Percentiles rank a stretch among this genome's conserved stretches.
Conservation (phyloP, 495 filamentous ascomycete genomes). For the Parmelia sp. region DNA sequence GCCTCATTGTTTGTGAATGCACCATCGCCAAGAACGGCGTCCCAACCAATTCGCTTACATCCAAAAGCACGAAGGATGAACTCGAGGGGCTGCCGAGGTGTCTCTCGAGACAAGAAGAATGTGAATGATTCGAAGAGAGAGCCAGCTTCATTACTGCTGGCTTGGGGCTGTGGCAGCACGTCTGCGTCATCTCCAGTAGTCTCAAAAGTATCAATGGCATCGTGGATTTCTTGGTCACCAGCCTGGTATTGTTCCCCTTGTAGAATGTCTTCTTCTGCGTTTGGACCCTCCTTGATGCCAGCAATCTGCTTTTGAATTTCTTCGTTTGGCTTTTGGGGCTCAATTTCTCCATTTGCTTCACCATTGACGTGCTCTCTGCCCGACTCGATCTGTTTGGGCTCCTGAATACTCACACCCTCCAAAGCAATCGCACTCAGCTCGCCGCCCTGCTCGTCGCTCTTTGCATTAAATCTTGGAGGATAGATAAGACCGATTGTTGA, state of each 20-base stretch:
- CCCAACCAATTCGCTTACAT: conserved; percentile 95
- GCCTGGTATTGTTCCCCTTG: conserved; percentile 41
- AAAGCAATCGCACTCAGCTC: conserved; percentile 89
- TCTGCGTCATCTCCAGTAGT: conserved; percentile 73
- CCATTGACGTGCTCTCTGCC: conserved; percentile 29
- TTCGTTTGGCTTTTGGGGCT: conserved; percentile 32
- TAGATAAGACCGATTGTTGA: conserved; percentile 86
- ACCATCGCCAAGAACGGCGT: conserved; percentile 78
- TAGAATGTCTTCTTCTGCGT: conserved; percentile 35
- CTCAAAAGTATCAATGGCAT: conserved; percentile 84
- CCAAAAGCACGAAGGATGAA: conserved; percentile 93
- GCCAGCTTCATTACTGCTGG: conserved; percentile 46
- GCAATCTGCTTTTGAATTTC: conserved; percentile 52
- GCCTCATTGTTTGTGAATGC: conserved; percentile 84
- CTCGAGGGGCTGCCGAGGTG: conserved; percentile 82
- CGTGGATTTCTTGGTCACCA: conserved; percentile 42
- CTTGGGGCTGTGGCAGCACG: conserved; percentile 72
- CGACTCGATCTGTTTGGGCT: conserved; percentile 46
- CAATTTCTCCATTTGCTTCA: conserved; percentile 26
- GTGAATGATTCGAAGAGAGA: conserved; percentile 79
- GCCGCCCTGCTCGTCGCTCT: conserved; percentile 79
- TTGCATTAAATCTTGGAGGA: conserved; percentile 84
- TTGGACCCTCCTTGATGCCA: conserved; percentile 40
- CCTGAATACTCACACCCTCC: conserved; percentile 59
- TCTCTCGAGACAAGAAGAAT: conserved; percentile 90